Percentiles rank a stretch among this genome's conserved stretches.
Conservation (phyloP, 2,329 filamentous ascomycete genomes). For the Lasiodiplodia hormozganensis region DNA sequence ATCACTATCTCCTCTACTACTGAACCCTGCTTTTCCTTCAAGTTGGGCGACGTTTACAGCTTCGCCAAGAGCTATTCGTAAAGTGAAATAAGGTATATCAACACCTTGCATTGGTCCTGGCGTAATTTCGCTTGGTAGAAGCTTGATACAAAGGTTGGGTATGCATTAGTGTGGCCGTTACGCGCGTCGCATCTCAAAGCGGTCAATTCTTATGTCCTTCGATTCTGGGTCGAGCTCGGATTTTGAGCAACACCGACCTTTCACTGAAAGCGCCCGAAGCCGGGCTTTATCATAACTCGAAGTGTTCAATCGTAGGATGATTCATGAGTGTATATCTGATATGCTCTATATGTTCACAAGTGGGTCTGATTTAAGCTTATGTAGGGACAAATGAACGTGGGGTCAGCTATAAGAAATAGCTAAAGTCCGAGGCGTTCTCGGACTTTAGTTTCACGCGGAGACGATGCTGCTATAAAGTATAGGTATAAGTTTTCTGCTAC, state of each 20-base stretch:
- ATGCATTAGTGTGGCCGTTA: constrained; percentile 1
- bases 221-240: constrained; percentile 1
- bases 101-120: neutral
- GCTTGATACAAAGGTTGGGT: neutral
- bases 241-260: constrained; percentile 5
- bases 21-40: too few species aligned
- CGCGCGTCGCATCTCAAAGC: constrained; percentile 4
- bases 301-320: neutral
- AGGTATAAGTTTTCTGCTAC: neutral
- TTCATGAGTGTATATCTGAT: too few species aligned
- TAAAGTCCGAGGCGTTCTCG: constrained; percentile 3
- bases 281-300: neutral
- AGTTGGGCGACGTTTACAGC: too few species aligned
- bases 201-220: neutral
- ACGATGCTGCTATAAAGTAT: neutral
- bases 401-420: neutral
- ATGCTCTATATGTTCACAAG: too few species aligned
- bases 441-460: constrained; percentile 8
- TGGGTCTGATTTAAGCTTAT: neutral
- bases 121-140: neutral
- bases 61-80: neutral
- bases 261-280: neutral
- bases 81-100: neutral
- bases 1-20: too few species aligned
- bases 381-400: neutral